Base-by-base conservation (phyloP, 2,329 filamentous ascomycete genomes). In the Penicillium sp. region DNA sequence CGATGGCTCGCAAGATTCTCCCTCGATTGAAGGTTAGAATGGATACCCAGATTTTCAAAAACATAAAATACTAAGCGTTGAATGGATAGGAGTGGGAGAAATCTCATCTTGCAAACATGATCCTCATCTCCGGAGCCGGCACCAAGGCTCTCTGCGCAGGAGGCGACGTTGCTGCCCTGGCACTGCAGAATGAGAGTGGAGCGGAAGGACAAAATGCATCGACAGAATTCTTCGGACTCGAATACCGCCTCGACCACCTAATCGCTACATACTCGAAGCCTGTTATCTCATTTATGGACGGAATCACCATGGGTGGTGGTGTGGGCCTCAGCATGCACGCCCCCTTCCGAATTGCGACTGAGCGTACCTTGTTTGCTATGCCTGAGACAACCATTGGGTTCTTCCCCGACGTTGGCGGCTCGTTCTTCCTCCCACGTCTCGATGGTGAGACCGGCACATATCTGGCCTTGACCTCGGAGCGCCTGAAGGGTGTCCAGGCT, bases 361-460 rank as follows among this genome's bases (percentile, higher is more conserved):
- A 99, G 77, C 88, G 88, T 70, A 99, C 94, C 6, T 78, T 96
- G 45, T 97, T 99, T 69, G 92, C 95, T 65, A 99, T 99, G 94
- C 94, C 94, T 30, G 94, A 99, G 78, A 99, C 94, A 4, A 96
- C 86, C 9, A 99, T 99, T 69, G 94, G 94, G 37, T 97, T 97
- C 81, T 99, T 99, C 82, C 94, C 95, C 7, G 95, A 99, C 69
- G 94, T 99, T 46, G 94, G 94, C 58, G 95, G 88, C 31, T 95
- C 90, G 11, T 99, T 97, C 80, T 97, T 97, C 81, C 81, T 99
- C 51, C 90, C 94, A 16, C 84, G 91, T 60, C 86, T 99, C 81
- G 86, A 95, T 67, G 94, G 94, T 47, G 80, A 86, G 56, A 77
- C 96, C 53, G 94, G 94, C 55, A 96, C 90, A 19, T 99, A 97